These are phyloP conservation scores for Paspalum vaginatum DNA, from an alignment of 176 grass and related monocot species.

Conservation along the genomic window DNA sequence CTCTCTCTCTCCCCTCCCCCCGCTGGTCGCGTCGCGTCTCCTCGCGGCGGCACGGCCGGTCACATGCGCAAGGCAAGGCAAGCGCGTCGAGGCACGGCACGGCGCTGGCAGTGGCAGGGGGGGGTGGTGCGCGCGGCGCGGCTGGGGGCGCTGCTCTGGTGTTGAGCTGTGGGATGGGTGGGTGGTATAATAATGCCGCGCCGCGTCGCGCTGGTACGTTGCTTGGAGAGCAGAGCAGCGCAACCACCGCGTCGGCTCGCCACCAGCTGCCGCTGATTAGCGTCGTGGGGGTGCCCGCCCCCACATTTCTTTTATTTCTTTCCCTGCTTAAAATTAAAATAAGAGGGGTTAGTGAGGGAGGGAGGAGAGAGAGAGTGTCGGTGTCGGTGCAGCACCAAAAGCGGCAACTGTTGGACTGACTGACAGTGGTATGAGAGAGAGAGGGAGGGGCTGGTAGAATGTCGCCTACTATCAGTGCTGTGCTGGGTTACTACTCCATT, in stretches of 20 bases:
- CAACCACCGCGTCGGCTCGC: constrained; percentile 37
- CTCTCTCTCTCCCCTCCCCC: too few relatives aligned
- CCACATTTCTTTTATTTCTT: neutral
- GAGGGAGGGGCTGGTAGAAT: constrained; percentile 17
- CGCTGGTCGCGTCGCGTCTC: neutral
- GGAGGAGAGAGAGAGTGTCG: constrained; percentile 28
- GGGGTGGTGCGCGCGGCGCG: neutral
- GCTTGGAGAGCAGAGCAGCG: constrained; percentile 28
- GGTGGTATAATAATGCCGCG: constrained; percentile 40
- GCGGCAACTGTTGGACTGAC: neutral
- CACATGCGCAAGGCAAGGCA: neutral
- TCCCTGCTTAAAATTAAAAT: neutral
- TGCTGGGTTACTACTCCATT: neutral
- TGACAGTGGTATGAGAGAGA: neutral
- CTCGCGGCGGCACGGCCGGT: neutral
- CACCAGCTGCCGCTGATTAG: neutral
- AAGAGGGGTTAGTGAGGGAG: neutral
- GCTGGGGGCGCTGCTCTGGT: neutral
- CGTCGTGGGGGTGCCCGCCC: neutral
- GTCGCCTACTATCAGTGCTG: neutral
- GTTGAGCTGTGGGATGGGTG: constrained; percentile 7
- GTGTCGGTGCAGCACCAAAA: constrained; percentile 34
- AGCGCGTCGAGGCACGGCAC: neutral
- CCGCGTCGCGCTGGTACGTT: constrained; percentile 29
- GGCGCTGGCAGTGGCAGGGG: neutral